Percentiles rank a stretch among this genome's conserved stretches.
phyloP scores from a whole-genome alignment of 1,284 basidiomycete species.

The Flammula alnicola region DNA sequence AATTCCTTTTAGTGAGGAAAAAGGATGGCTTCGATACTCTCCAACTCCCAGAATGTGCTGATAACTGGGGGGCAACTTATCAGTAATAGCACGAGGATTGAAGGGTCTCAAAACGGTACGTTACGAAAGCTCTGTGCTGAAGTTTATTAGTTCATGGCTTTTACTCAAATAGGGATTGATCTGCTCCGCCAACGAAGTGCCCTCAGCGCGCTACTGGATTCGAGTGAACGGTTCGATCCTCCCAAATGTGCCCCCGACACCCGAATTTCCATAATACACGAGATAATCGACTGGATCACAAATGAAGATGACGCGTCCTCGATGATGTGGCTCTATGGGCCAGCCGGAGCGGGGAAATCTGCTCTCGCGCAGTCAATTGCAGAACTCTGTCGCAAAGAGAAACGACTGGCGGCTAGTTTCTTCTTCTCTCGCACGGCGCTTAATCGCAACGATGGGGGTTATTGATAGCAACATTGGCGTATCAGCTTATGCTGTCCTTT shows the following conservation, averaged over 20 bases:
- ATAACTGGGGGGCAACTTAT: too few relatives aligned
- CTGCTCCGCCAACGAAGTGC: background rate
- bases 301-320: background rate
- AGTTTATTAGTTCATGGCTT: constrained; percentile 2
- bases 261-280: too few relatives aligned
- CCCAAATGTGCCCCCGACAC: too few relatives aligned
- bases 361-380: constrained; percentile 18
- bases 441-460: background rate
- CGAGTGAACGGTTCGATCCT: too few relatives aligned
- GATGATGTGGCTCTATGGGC: constrained; percentile 10
- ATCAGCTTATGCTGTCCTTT: constrained; percentile 9
- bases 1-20: too few relatives aligned
- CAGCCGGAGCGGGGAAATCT: constrained; percentile 20
- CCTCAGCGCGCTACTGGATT: background rate
- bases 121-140: too few relatives aligned
- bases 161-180: background rate
- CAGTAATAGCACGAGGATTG: too few relatives aligned
- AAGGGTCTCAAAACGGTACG: too few relatives aligned
- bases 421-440: constrained; percentile 13
- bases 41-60: too few relatives aligned
- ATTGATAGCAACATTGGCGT: constrained; percentile 16
- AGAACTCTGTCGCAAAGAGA: constrained; percentile 11
- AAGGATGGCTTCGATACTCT: too few relatives aligned
- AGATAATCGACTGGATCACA: constrained; percentile 3
- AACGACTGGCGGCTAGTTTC: constrained; percentile 12